These are phyloP conservation scores for Curvularia sp. DNA, from an alignment of 2,329 filamentous ascomycete genomes.

Conservation along the genomic window DNA sequence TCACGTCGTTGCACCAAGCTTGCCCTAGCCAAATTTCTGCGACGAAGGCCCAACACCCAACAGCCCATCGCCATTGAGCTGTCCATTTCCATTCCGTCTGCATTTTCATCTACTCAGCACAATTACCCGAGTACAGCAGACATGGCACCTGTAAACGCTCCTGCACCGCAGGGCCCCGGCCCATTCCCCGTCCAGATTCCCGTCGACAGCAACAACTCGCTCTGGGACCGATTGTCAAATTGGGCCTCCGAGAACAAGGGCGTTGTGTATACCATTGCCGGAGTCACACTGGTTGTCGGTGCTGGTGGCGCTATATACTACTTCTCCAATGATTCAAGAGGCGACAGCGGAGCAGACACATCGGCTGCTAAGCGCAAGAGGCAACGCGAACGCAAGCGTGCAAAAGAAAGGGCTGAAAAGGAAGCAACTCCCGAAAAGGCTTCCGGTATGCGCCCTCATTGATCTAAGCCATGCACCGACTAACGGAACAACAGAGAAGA, in stretches of 20 bases:
- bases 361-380: conserved; percentile 69
- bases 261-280: conserved; percentile 93
- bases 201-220: conserved; percentile 60
- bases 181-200: conserved; percentile 49
- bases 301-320: conserved; percentile 95
- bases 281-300: conserved; percentile 88
- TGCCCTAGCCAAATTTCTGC: conserved; percentile 26
- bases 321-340: conserved; percentile 62
- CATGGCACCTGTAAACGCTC: conserved; percentile 43
- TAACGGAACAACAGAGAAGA: conserved; percentile 45
- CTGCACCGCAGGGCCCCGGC: conserved; percentile 42
- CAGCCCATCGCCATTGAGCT: conserved; percentile 27
- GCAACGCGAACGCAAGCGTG: conserved; percentile 89
- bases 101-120: conserved; percentile 14
- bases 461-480: conserved; percentile 12
- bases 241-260: conserved; percentile 98
- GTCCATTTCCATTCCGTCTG: conserved; percentile 6
- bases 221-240: conserved; percentile 87
- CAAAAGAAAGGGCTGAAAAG: conserved; percentile 71
- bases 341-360: conserved; percentile 42
- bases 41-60: conserved; percentile 19
- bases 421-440: conserved; percentile 56
- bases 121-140: conserved; percentile 13
- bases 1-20: conserved; percentile 18
- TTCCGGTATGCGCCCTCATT: conserved; percentile 34